A percentile compares a stretch with the other conserved stretches of the same genome.
Conservation (phyloP, 108 stramenopile species). For the Heterococcus sp. region DNA sequence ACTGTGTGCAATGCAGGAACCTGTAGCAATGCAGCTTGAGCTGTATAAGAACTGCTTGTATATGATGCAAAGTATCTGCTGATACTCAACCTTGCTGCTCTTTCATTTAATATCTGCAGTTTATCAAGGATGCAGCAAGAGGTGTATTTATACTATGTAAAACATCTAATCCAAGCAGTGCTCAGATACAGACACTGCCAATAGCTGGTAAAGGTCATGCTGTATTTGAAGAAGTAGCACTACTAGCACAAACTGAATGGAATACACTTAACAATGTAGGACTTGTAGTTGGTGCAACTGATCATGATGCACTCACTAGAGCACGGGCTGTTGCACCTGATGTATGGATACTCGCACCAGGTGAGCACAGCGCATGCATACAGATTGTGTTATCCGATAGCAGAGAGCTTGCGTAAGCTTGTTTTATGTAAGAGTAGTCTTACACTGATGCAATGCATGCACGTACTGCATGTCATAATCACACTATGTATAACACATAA, state of each 20-base stretch:
- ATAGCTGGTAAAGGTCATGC: slow-evolving; percentile 30
- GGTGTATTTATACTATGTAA: slow-evolving; percentile 96
- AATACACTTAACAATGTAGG: slow-evolving; percentile 67
- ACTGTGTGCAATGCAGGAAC: no score
- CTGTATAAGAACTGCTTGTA: no score
- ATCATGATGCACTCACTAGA: slow-evolving; percentile 68
- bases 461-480: no score
- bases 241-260: slow-evolving; percentile 57
- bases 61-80: no score
- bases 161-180: slow-evolving; percentile 92
- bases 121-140: slow-evolving; percentile 71
- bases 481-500: no score
- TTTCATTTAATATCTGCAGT: slow-evolving; percentile 2
- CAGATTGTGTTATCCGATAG: neutral
- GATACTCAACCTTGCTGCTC: no score
- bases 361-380: neutral
- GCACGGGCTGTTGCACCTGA: slow-evolving; percentile 72
- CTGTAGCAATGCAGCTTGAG: no score
- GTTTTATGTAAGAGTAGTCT: no score
- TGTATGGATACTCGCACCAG: slow-evolving; percentile 93
- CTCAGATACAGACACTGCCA: slow-evolving; percentile 75
- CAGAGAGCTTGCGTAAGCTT: neutral
- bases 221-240: slow-evolving; percentile 81
- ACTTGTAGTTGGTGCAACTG: slow-evolving; percentile 95
- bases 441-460: no score